Conservation (phyloP, 2,329 filamentous ascomycete genomes). For the Paraconiothyrium sp. region DNA sequence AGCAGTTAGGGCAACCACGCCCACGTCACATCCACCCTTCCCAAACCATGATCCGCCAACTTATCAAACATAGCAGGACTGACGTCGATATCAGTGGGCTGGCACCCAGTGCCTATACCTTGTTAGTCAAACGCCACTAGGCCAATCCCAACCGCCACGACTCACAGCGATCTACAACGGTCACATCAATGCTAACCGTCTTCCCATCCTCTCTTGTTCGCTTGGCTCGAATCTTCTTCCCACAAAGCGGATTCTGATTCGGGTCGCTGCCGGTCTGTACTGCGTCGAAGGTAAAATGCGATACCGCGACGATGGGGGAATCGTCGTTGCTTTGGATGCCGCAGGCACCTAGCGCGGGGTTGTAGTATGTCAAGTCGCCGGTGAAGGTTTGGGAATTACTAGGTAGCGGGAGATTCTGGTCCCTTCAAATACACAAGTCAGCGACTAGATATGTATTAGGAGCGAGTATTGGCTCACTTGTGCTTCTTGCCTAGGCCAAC, state of each 20-base stretch:
- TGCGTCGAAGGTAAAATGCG: constrained; percentile 73
- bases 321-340: constrained; percentile 64
- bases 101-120: constrained; percentile 56
- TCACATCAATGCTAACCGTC: constrained; percentile 65
- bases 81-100: constrained; percentile 61
- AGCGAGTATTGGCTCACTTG: constrained; percentile 3
- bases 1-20: constrained; percentile 53
- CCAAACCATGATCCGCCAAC: constrained; percentile 57
- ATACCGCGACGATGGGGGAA: constrained; percentile 73
- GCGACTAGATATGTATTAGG: background rate
- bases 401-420: constrained; percentile 61
- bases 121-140: constrained; percentile 24
- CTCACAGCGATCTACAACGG: constrained; percentile 73
- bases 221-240: constrained; percentile 69
- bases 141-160: background rate
- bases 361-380: constrained; percentile 76
- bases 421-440: constrained; percentile 28
- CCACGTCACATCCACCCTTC: constrained; percentile 61
- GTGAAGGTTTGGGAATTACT: constrained; percentile 62
- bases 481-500: constrained; percentile 39
- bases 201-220: constrained; percentile 58
- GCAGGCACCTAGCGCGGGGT: constrained; percentile 73
- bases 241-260: constrained; percentile 75
- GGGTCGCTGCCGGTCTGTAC: constrained; percentile 59
- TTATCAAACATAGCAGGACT: constrained; percentile 59